These are phyloP conservation scores for Trametes cinnabarina DNA, from an alignment of 768 basidiomycete genomes.

Conservation along the genomic window DNA sequence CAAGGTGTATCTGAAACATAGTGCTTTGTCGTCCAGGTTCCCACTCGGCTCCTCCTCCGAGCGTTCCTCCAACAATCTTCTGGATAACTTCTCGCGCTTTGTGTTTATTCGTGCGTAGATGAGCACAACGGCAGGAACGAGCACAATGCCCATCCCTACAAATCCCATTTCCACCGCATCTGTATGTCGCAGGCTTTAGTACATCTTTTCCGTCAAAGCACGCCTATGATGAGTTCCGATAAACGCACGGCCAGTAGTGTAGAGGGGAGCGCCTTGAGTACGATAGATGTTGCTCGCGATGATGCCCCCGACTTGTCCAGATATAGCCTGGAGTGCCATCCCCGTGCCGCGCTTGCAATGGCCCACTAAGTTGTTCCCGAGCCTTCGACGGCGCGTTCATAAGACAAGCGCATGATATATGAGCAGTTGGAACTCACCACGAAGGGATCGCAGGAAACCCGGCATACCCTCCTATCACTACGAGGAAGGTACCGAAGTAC, in stretches of 20 bases:
- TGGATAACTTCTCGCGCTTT: constrained; percentile 45
- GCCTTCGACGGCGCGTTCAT: constrained; percentile 6
- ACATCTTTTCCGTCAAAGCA: background rate
- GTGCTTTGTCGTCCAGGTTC: constrained; percentile 62
- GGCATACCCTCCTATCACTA: constrained; percentile 61
- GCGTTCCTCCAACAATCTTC: too few relatives aligned
- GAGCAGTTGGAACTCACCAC: constrained; percentile 39
- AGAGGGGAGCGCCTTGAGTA: constrained; percentile 56
- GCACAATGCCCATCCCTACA: constrained; percentile 60
- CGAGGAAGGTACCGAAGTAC: constrained; percentile 73
- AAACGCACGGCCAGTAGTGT: constrained; percentile 58
- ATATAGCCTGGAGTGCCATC: constrained; percentile 66
- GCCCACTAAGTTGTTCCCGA: constrained; percentile 62
- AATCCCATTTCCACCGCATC: constrained; percentile 67
- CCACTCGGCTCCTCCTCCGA: too few relatives aligned
- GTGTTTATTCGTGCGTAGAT: constrained; percentile 55
- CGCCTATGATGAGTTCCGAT: background rate
- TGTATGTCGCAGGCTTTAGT: constrained; percentile 20
- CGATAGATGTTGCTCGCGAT: constrained; percentile 66
- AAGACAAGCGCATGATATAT: background rate
- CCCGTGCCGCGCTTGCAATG: constrained; percentile 70
- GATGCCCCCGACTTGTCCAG: constrained; percentile 64
- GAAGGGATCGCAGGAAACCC: constrained; percentile 58
- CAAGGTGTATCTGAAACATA: constrained; percentile 45
- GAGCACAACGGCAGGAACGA: constrained; percentile 46